phyloP scores from a whole-genome alignment of 164 flowering plant species.

The Taxillus chinensis region DNA sequence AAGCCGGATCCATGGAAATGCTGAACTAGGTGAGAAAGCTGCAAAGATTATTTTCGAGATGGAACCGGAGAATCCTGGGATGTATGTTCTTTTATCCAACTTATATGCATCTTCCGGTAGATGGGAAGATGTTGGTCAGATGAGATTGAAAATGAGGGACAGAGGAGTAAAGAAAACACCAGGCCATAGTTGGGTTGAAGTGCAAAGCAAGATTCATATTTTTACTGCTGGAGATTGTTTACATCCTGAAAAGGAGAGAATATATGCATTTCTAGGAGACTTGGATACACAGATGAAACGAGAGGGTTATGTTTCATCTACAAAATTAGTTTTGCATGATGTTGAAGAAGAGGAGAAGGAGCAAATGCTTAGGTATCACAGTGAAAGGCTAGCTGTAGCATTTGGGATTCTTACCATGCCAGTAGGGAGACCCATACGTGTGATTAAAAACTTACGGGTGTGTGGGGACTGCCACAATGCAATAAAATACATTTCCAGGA shows the following conservation, averaged over 20 bases:
- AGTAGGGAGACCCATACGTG: conserved; percentile 75
- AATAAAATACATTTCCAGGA: conserved; percentile 63
- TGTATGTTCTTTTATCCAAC: conserved; percentile 88
- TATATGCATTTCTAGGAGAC: conserved; percentile 69
- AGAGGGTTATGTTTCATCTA: conserved; percentile 59
- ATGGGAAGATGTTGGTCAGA: conserved; percentile 67
- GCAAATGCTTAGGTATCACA: conserved; percentile 78
- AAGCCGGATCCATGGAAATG: conserved; percentile 75
- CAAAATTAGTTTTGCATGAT: conserved; percentile 74
- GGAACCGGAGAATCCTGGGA: conserved; percentile 90
- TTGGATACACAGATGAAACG: conserved; percentile 46
- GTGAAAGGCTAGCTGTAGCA: conserved; percentile 85
- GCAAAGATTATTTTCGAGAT: conserved; percentile 63
- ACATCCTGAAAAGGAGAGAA: conserved; percentile 59
- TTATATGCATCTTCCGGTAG: conserved; percentile 80
- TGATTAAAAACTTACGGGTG: conserved; percentile 81
- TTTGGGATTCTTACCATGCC: conserved; percentile 68
- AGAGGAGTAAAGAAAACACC: conserved; percentile 66
- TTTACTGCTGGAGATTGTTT: conserved; percentile 66
- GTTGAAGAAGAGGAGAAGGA: conserved; percentile 94
- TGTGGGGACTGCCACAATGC: conserved; percentile 90
- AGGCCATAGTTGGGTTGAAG: conserved; percentile 89
- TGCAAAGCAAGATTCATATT: conserved; percentile 54
- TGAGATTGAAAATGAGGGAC: conserved; percentile 74
- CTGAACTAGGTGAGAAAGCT: conserved; percentile 73